A percentile compares a stretch with the other conserved stretches of the same genome.
Conservation (phyloP, 164 flowering plant species). For the Vitis riparia region DNA sequence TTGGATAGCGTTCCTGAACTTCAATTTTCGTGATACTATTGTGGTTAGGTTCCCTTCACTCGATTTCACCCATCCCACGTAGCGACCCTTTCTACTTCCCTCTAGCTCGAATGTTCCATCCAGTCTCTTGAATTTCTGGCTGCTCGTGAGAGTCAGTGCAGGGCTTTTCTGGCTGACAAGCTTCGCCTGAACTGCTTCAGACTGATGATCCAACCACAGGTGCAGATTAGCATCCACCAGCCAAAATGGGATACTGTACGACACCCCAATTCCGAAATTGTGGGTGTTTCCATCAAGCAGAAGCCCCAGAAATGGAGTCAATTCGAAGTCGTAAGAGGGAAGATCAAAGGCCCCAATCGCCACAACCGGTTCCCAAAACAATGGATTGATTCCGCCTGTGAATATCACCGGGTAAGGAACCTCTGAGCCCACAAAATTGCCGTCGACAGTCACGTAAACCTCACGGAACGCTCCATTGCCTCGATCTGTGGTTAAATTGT, state of each 20-base stretch:
- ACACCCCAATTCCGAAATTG: conserved; percentile 48
- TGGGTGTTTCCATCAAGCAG: conserved; percentile 64
- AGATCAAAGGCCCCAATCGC: conserved; percentile 78
- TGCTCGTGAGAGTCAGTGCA: conserved; percentile 9
- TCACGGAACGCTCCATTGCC: conserved; percentile 79
- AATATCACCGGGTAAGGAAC: conserved; percentile 76
- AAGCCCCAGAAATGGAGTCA: conserved; percentile 68
- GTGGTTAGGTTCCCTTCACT: conserved; percentile 65
- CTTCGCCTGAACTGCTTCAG: conserved; percentile 36
- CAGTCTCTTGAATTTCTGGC: conserved; percentile 26
- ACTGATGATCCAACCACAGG: conserved; percentile 59
- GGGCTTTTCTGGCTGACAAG: conserved; percentile 24
- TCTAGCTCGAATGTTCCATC: conserved; percentile 57
- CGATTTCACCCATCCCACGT: conserved; percentile 64
- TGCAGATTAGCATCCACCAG: conserved; percentile 87
- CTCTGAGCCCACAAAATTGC: conserved; percentile 53
- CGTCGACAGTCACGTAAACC: conserved; percentile 63
- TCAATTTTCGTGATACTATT: conserved; percentile 23
- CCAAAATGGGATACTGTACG: conserved; percentile 62
- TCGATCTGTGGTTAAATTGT: conserved; percentile 49
- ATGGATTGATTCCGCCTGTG: conserved; percentile 88
- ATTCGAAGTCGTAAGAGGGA: conserved; percentile 72
- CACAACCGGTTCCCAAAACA: conserved; percentile 91
- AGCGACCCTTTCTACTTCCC: conserved; percentile 32
- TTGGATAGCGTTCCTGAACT: conserved; percentile 43